These are phyloP conservation scores for Naganishia liquefaciens DNA, from an alignment of 1,284 basidiomycete genomes.

Conservation along the genomic window DNA sequence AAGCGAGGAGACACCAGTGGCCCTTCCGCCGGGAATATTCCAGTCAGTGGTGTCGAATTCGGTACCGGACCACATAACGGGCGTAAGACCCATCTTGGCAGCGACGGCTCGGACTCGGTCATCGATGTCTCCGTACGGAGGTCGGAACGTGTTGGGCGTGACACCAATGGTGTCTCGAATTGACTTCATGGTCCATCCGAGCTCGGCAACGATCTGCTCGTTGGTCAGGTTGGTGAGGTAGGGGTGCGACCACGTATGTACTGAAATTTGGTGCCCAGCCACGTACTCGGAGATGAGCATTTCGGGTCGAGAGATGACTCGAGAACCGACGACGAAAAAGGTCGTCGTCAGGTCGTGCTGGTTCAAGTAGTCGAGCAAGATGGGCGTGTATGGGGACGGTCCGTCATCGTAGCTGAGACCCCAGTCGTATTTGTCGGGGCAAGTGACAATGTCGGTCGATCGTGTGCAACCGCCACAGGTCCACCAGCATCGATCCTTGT, in stretches of 20 bases:
- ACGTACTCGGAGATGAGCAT: conserved; percentile 83
- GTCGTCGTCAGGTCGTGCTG: conserved; percentile 71
- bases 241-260: conserved; percentile 60
- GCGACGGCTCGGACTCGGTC: conserved; percentile 85
- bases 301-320: conserved; percentile 74
- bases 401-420: conserved; percentile 57
- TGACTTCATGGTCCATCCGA: conserved; percentile 85
- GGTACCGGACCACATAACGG: conserved; percentile 54
- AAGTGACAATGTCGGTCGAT: conserved; percentile 69
- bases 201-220: conserved; percentile 85
- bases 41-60: conserved; percentile 84
- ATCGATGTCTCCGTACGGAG: conserved; percentile 59
- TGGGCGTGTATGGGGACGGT: conserved; percentile 77
- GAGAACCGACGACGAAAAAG: conserved; percentile 91
- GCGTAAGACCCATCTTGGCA: conserved; percentile 64
- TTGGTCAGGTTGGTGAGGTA: conserved; percentile 77
- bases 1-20: conserved; percentile 64
- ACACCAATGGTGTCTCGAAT: conserved; percentile 75
- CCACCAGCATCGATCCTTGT: conserved; percentile 75
- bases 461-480: conserved; percentile 78
- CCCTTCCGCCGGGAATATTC: conserved; percentile 72
- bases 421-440: conserved; percentile 77
- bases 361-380: conserved; percentile 55
- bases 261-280: conserved; percentile 61
- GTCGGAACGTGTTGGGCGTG: conserved; percentile 33